Percentiles rank a stretch among this genome's conserved stretches.
phyloP scores from a whole-genome alignment of 2,329 filamentous ascomycete species.

The Fusarium mexicanum region DNA sequence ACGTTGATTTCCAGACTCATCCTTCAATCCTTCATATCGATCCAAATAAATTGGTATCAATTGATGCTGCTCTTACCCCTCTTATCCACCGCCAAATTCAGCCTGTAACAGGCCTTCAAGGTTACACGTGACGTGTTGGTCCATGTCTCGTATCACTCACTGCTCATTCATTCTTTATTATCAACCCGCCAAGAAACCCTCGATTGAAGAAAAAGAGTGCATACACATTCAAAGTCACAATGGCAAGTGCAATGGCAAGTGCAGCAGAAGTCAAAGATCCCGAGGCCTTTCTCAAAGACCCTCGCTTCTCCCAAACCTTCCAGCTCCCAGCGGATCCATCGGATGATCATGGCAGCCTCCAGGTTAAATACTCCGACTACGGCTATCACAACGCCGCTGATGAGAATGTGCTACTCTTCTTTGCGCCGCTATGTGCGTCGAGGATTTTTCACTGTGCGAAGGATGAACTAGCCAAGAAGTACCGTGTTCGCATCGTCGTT shows the following conservation, averaged over 20 bases:
- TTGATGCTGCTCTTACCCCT: not conserved
- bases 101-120: not conserved
- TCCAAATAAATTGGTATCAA: not conserved
- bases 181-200: not conserved
- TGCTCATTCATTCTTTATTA: not conserved
- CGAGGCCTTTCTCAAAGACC: constrained; percentile 1
- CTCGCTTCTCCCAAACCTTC: constrained; percentile 16
- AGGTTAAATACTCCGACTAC: constrained; percentile 17
- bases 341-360: not conserved
- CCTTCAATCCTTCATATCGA: not conserved
- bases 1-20: not conserved
- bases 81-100: not conserved
- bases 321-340: not conserved
- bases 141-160: not conserved
- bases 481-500: constrained; percentile 8
- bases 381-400: constrained; percentile 13
- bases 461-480: constrained; percentile 9
- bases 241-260: not conserved
- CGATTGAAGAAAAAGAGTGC: too few relatives aligned
- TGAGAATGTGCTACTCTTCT: constrained; percentile 27
- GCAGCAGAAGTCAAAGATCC: not conserved
- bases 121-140: not conserved
- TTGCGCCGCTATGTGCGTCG: constrained; percentile 10
- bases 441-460: constrained; percentile 20
- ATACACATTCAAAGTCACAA: not conserved